These are phyloP conservation scores for Knoxdaviesia proteae DNA, from an alignment of 2,329 filamentous ascomycete genomes.

Conservation along the genomic window DNA sequence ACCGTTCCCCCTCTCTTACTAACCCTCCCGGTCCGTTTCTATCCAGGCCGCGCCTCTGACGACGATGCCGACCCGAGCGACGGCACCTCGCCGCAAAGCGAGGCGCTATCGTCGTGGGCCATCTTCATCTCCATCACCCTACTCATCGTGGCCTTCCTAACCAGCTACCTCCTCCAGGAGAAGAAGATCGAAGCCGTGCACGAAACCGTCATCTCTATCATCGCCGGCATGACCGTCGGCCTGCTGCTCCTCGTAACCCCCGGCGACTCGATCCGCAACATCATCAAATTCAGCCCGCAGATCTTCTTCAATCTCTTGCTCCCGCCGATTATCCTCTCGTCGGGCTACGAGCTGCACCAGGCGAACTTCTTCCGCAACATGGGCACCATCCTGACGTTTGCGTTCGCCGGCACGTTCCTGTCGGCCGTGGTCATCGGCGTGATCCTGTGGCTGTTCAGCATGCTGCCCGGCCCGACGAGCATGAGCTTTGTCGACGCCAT, in stretches of 20 bases:
- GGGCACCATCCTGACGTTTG: slow-evolving; percentile 90
- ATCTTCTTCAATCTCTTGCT: slow-evolving; percentile 99
- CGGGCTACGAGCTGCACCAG: slow-evolving; percentile 92
- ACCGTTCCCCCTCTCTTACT: slow-evolving; percentile 11
- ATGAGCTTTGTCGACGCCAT: slow-evolving; percentile 92
- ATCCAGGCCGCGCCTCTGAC: slow-evolving; percentile 3
- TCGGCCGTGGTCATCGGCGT: slow-evolving; percentile 86
- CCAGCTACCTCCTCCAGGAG: slow-evolving; percentile 89
- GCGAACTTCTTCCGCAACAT: slow-evolving; percentile 99
- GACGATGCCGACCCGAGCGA: slow-evolving; percentile 15
- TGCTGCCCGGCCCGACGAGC: slow-evolving; percentile 62
- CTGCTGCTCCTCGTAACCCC: slow-evolving; percentile 67
- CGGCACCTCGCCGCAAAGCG: slow-evolving; percentile 71
- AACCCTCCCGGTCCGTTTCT: slow-evolving; percentile 1
- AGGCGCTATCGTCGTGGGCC: slow-evolving; percentile 90
- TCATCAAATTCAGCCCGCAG: slow-evolving; percentile 94
- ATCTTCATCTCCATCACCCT: slow-evolving; percentile 92
- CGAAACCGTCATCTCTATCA: slow-evolving; percentile 95
- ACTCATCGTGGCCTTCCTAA: slow-evolving; percentile 85
- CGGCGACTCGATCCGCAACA: slow-evolving; percentile 65
- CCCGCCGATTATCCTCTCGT: slow-evolving; percentile 94
- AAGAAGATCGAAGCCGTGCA: slow-evolving; percentile 95
- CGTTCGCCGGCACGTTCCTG: slow-evolving; percentile 90
- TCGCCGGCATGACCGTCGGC: slow-evolving; percentile 91
- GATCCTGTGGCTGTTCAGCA: slow-evolving; percentile 75